Conservation (phyloP, 495 filamentous ascomycete genomes). For the Stereocaulon alpinum region DNA sequence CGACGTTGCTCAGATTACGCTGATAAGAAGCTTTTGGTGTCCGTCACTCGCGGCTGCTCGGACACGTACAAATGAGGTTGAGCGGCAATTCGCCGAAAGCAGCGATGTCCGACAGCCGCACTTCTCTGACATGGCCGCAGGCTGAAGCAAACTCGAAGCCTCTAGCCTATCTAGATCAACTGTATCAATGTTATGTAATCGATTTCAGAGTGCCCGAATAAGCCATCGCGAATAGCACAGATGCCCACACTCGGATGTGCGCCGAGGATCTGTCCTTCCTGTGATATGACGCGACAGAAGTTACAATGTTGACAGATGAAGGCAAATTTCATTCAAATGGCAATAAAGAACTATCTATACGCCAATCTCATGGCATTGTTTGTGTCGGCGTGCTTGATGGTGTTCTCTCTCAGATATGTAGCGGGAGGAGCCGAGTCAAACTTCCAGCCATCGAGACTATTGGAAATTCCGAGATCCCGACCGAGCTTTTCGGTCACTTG, state of each 20-base stretch:
- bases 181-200: background rate
- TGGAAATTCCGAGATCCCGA: background rate
- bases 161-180: constrained; percentile 1
- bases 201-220: background rate
- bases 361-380: constrained; percentile 2
- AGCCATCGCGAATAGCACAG: background rate
- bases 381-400: background rate
- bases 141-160: background rate
- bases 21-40: background rate
- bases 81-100: background rate
- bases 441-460: background rate
- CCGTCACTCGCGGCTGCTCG: background rate
- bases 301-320: background rate
- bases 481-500: background rate
- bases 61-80: background rate
- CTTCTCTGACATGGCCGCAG: background rate
- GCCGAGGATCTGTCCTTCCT: background rate
- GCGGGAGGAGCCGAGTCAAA: background rate
- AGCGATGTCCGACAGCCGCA: background rate
- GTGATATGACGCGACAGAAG: background rate
- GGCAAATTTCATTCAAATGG: background rate
- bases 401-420: background rate
- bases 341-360: background rate
- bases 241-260: background rate
- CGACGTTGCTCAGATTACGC: background rate